Conservation (phyloP, 2,329 filamentous ascomycete species). For the Apiospora arundinis region DNA sequence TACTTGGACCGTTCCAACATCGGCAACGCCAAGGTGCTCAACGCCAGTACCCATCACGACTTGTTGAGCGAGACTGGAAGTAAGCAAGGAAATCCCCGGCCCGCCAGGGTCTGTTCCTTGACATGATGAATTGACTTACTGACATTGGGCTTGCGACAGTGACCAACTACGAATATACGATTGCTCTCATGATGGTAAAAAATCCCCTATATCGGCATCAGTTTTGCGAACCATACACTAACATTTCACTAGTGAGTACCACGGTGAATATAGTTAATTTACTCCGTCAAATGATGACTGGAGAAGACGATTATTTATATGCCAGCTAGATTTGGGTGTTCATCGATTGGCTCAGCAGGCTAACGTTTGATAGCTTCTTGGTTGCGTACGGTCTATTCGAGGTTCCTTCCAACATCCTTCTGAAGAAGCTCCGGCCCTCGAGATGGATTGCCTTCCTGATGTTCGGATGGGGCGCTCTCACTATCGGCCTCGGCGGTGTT, state of each 20-base stretch:
- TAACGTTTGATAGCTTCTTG: constrained; percentile 49
- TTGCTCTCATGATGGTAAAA: constrained; percentile 43
- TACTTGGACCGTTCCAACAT: constrained; percentile 65
- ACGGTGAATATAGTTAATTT: background rate
- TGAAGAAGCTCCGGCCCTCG: constrained; percentile 65
- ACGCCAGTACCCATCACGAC: constrained; percentile 42
- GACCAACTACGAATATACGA: constrained; percentile 40
- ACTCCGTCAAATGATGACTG: background rate
- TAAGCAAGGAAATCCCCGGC: background rate
- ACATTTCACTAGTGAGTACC: background rate
- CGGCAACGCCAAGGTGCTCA: constrained; percentile 49
- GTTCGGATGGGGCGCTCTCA: constrained; percentile 67
- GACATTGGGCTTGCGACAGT: constrained; percentile 23
- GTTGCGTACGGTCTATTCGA: constrained; percentile 65
- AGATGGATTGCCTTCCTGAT: constrained; percentile 69
- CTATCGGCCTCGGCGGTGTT: constrained; percentile 67
- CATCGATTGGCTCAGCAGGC: background rate
- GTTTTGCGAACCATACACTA: background rate
- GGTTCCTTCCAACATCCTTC: constrained; percentile 65
- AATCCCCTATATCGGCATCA: background rate
- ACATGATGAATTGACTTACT: background rate
- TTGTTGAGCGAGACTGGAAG: constrained; percentile 41
- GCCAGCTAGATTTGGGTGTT: background rate
- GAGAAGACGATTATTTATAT: background rate
- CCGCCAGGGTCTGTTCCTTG: background rate